Percentiles rank a stretch among this genome's conserved stretches.
Conservation (phyloP, 2,329 filamentous ascomycete species). For the Diaporthe citriasiana region DNA sequence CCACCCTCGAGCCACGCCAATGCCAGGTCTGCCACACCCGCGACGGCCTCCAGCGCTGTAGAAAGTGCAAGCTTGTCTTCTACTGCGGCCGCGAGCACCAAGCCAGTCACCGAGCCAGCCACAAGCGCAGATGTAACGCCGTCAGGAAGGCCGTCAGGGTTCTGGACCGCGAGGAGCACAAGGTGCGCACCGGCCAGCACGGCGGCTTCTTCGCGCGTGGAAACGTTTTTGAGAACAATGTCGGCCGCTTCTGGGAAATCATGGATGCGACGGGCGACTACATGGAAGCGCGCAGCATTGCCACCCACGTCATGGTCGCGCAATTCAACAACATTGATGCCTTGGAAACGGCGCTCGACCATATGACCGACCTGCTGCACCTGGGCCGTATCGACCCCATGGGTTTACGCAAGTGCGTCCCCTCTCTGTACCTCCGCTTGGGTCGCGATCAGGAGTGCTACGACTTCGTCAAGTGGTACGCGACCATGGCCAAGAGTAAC, state of each 20-base stretch:
- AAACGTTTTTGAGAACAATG: constrained; percentile 47
- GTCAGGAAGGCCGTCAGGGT: constrained; percentile 44
- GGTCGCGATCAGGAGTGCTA: constrained; percentile 56
- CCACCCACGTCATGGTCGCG: constrained; percentile 48
- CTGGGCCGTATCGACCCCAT: constrained; percentile 44
- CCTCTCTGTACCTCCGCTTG: constrained; percentile 49
- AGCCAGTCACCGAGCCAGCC: constrained; percentile 42
- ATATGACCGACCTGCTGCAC: constrained; percentile 31
- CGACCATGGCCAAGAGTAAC: constrained; percentile 21
- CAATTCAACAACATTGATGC: constrained; percentile 50
- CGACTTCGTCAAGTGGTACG: constrained; percentile 64
- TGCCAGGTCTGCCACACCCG: constrained; percentile 1
- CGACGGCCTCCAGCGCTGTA: not conserved
- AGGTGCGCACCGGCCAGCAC: constrained; percentile 41
- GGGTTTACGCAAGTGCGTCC: constrained; percentile 45
- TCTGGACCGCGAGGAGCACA: constrained; percentile 46
- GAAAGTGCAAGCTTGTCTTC: constrained; percentile 35
- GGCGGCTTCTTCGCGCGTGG: constrained; percentile 28
- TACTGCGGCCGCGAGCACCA: constrained; percentile 49
- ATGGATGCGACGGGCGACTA: constrained; percentile 51
- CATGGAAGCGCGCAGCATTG: constrained; percentile 52
- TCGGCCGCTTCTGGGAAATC: constrained; percentile 53
- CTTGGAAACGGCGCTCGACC: constrained; percentile 43
- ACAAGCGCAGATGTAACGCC: constrained; percentile 47
- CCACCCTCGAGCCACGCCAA: not conserved